These are phyloP conservation scores for Rhynchosporium graminicola DNA, from an alignment of 2,329 filamentous ascomycete genomes.

Conservation along the genomic window DNA sequence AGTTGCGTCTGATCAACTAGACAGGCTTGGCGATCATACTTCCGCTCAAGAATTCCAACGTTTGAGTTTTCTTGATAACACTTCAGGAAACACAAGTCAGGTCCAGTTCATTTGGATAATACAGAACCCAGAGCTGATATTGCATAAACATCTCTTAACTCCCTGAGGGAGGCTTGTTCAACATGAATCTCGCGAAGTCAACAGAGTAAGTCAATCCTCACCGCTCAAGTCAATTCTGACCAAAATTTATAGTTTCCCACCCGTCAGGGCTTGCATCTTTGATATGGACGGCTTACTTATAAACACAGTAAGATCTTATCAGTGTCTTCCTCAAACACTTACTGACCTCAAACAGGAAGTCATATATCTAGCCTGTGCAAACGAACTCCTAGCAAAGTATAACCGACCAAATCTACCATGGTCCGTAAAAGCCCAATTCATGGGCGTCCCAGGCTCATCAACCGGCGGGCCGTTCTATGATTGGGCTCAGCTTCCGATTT, in stretches of 20 bases:
- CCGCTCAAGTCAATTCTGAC: neutral
- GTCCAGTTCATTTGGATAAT: neutral
- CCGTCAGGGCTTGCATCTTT: conserved; percentile 87
- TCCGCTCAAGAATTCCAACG: conserved; percentile 4
- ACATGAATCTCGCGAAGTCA: conserved; percentile 12
- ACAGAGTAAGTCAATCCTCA: conserved; percentile 13
- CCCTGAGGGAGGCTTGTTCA: neutral
- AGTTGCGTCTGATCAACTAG: neutral
- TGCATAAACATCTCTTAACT: neutral
- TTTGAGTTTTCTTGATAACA: neutral
- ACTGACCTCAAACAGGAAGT: conserved; percentile 55
- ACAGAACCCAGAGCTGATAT: neutral
- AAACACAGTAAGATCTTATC: conserved; percentile 54
- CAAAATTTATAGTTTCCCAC: conserved; percentile 61
- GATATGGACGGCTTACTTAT: conserved; percentile 97
- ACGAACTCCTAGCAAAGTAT: conserved; percentile 76
- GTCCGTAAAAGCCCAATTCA: conserved; percentile 84
- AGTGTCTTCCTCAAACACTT: no score
- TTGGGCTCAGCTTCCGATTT: conserved; percentile 84
- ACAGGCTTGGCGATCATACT: neutral
- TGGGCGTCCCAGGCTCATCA: conserved; percentile 33
- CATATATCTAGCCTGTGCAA: conserved; percentile 80
- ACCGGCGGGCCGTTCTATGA: conserved; percentile 65
- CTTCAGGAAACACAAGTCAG: neutral
- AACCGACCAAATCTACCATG: conserved; percentile 75